phyloP scores from a whole-genome alignment of 768 basidiomycete species.

The Paxillus ammoniavirescens region DNA sequence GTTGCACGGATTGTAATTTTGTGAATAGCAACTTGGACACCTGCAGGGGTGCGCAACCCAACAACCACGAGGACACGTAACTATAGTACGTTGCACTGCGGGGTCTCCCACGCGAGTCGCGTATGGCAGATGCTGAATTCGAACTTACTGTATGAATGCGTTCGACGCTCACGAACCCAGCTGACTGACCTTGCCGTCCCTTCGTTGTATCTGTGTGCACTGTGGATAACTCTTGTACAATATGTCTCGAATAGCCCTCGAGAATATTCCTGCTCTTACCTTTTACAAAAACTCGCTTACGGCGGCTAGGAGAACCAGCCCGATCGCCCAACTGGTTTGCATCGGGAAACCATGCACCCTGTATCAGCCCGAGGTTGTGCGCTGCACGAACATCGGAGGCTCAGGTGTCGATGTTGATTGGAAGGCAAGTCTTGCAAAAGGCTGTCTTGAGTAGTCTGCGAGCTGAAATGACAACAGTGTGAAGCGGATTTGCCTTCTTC shows the following conservation, averaged over 20 bases:
- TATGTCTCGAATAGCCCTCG: slow-evolving; percentile 73
- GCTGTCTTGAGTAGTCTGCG: background rate
- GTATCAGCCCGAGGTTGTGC: slow-evolving; percentile 82
- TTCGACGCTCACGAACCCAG: background rate
- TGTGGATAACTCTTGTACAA: background rate
- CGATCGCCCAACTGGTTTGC: slow-evolving; percentile 81
- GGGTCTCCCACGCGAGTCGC: background rate
- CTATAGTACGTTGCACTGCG: too few species aligned
- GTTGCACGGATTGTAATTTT: background rate
- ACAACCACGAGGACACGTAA: too few species aligned
- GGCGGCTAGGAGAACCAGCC: slow-evolving; percentile 56
- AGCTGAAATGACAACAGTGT: slow-evolving; percentile 49
- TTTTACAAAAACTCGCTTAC: slow-evolving; percentile 76
- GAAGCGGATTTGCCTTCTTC: slow-evolving; percentile 85
- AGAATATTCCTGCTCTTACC: slow-evolving; percentile 70
- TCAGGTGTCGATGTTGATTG: slow-evolving; percentile 82
- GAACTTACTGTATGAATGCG: too few species aligned
- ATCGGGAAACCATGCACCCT: slow-evolving; percentile 72
- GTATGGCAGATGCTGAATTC: background rate
- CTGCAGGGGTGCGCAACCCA: too few species aligned
- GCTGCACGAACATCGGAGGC: slow-evolving; percentile 80
- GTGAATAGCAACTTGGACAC: background rate
- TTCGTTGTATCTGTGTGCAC: background rate
- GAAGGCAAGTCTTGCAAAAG: slow-evolving; percentile 56
- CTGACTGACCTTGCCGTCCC: background rate